Conservation (phyloP, 441 rosid species). For the Erysimum cheiri region DNA sequence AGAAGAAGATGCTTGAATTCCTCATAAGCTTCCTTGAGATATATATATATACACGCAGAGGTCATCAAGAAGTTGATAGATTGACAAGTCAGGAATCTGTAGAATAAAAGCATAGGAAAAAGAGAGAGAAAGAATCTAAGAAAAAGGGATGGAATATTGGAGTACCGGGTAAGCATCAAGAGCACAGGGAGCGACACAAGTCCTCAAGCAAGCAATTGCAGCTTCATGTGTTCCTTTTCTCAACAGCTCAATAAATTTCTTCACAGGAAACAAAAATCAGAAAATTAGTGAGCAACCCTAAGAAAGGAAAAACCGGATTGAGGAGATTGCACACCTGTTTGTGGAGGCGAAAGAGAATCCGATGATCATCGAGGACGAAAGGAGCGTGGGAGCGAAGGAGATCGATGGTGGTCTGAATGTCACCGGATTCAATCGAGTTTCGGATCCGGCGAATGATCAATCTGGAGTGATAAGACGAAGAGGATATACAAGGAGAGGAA, state of each 20-base stretch:
- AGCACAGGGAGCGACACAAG: constrained; percentile 90
- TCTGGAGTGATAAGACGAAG: constrained; percentile 71
- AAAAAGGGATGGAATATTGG: not conserved
- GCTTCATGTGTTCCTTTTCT: constrained; percentile 75
- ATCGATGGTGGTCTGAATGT: constrained; percentile 71
- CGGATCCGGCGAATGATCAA: constrained; percentile 85
- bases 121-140: constrained; percentile 19
- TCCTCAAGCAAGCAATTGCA: constrained; percentile 82
- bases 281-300: constrained; percentile 9
- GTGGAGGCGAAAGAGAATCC: constrained; percentile 82
- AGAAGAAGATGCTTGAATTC: constrained; percentile 97
- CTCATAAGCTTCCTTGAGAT: constrained; percentile 94
- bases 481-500: constrained; percentile 55
- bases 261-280: constrained; percentile 23
- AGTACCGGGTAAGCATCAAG: constrained; percentile 93
- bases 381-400: constrained; percentile 73
- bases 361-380: constrained; percentile 75
- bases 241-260: constrained; percentile 93
- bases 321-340: constrained; percentile 61
- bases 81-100: not conserved
- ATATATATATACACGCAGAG: too few species aligned
- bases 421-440: constrained; percentile 72
- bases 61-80: too few species aligned
- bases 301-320: constrained; percentile 1
- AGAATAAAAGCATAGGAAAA: too few species aligned